phyloP scores from a whole-genome alignment of 805 yeast species.

The Ogataea haglerorum region DNA sequence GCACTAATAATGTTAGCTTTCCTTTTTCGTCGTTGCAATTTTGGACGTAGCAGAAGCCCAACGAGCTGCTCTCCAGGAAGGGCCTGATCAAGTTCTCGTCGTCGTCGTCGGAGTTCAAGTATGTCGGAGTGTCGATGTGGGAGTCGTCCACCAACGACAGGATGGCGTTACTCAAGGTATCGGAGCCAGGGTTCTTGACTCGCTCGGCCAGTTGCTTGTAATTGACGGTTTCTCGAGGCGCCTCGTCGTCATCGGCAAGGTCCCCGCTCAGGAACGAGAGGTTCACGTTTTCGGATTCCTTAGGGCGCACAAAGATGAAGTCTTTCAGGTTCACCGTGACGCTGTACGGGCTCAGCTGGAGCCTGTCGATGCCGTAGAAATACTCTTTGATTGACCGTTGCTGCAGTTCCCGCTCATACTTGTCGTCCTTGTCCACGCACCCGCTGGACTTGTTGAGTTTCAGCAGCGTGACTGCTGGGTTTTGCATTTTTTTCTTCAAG shows the following conservation, averaged over 20 bases:
- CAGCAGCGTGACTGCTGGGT: conserved; percentile 41
- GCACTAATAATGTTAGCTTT: conserved; percentile 68
- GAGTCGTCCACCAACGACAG: conserved; percentile 37
- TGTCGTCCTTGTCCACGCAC: conserved; percentile 68
- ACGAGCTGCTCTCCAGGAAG: conserved; percentile 34
- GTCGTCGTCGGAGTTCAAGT: conserved; percentile 34
- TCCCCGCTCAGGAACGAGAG: conserved; percentile 29
- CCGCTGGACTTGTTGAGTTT: conserved; percentile 75
- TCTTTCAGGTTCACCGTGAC: conserved; percentile 66
- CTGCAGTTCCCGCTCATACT: conserved; percentile 65
- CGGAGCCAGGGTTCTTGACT: conserved; percentile 42
- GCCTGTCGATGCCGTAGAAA: conserved; percentile 73
- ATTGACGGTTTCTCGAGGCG: conserved; percentile 10
- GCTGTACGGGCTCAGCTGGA: conserved; percentile 80
- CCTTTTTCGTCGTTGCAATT: conserved; percentile 63
- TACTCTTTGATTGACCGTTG: conserved; percentile 79
- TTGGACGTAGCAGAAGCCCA: conserved; percentile 74
- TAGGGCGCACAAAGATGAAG: conserved; percentile 60
- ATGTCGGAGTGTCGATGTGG: conserved; percentile 24
- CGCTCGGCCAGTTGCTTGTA: conserved; percentile 22
- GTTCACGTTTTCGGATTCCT: conserved; percentile 22
- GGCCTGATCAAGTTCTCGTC: conserved; percentile 32
- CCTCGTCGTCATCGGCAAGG: conserved; percentile 22
- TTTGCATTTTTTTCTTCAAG: conserved; percentile 47
- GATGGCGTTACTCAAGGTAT: conserved; percentile 69